A percentile compares a stretch with the other conserved stretches of the same genome.
Conservation (phyloP, 768 basidiomycete species). For the Boletus tomentosulus region DNA sequence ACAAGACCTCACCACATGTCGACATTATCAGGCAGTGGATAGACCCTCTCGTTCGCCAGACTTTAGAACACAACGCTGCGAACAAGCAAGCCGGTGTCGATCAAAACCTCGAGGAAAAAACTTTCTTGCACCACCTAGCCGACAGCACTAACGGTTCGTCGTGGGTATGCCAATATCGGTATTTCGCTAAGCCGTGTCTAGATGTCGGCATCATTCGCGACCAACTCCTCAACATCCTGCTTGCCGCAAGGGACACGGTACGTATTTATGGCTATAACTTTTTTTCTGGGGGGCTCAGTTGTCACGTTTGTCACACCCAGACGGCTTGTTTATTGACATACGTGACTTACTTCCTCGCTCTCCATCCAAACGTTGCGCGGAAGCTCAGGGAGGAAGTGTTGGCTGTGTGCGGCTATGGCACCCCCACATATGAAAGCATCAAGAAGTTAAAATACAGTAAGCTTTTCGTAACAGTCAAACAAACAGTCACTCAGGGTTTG, state of each 20-base stretch:
- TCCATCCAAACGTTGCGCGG: slow-evolving; percentile 52
- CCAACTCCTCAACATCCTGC: slow-evolving; percentile 70
- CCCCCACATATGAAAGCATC: slow-evolving; percentile 55
- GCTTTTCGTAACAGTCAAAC: slow-evolving; percentile 14
- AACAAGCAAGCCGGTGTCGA: slow-evolving; percentile 36
- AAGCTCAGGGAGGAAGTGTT: slow-evolving; percentile 60
- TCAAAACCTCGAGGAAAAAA: slow-evolving; percentile 47
- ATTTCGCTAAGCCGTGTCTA: slow-evolving; percentile 27
- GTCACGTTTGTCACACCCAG: slow-evolving; percentile 31
- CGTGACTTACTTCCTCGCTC: slow-evolving; percentile 64
- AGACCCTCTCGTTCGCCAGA: slow-evolving; percentile 58
- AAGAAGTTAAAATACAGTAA: slow-evolving; percentile 63
- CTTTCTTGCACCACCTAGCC: slow-evolving; percentile 63
- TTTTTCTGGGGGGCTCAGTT: neutral
- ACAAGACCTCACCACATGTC: slow-evolving; percentile 34
- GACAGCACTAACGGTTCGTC: slow-evolving; percentile 58
- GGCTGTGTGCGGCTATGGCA: slow-evolving; percentile 45
- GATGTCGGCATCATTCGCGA: slow-evolving; percentile 67
- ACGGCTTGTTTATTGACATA: slow-evolving; percentile 69
- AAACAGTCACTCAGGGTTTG: slow-evolving; percentile 1
- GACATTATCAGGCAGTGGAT: slow-evolving; percentile 41
- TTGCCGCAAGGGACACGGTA: slow-evolving; percentile 78
- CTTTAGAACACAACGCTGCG: slow-evolving; percentile 43
- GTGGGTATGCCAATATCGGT: neutral
- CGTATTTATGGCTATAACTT: slow-evolving; percentile 18